phyloP scores from a whole-genome alignment of 2,329 filamentous ascomycete genomes.

The Botrytis elliptica region DNA sequence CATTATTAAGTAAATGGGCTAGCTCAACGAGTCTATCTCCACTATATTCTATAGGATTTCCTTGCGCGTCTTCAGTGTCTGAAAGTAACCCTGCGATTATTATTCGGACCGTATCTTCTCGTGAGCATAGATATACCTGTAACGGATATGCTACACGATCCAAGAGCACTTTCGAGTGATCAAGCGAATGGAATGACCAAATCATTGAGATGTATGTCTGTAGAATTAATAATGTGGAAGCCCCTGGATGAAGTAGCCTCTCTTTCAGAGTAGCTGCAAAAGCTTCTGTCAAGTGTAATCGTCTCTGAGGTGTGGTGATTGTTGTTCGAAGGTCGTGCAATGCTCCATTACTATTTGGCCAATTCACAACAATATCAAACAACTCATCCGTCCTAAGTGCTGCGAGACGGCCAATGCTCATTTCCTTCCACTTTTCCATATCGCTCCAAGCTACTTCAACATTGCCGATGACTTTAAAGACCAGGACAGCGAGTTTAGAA shows the following conservation, averaged over 20 bases:
- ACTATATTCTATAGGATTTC: constrained; percentile 38
- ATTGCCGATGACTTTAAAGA: constrained; percentile 46
- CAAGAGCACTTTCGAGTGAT: constrained; percentile 74
- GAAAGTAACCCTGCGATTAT: constrained; percentile 73
- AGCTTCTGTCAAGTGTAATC: constrained; percentile 66
- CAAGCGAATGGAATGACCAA: constrained; percentile 70
- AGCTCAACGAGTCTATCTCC: constrained; percentile 63
- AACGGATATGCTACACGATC: constrained; percentile 72
- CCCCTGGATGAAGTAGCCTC: constrained; percentile 70
- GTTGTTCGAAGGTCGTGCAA: constrained; percentile 72
- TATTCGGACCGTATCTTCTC: constrained; percentile 75
- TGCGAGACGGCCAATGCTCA: constrained; percentile 66
- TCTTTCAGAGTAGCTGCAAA: constrained; percentile 66
- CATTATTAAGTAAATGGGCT: constrained; percentile 55
- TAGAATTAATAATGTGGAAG: constrained; percentile 73
- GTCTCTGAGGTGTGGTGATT: constrained; percentile 65
- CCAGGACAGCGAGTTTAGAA: constrained; percentile 61
- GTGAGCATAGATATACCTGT: constrained; percentile 71
- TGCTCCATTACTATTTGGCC: constrained; percentile 69
- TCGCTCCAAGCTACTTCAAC: constrained; percentile 51
- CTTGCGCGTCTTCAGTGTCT: constrained; percentile 50
- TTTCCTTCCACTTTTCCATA: constrained; percentile 68
- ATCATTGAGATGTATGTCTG: constrained; percentile 79
- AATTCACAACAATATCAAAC: constrained; percentile 75
- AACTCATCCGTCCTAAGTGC: constrained; percentile 67